These are phyloP conservation scores for Hericium alpestre DNA, from an alignment of 768 basidiomycete species.

Conservation along the genomic window DNA sequence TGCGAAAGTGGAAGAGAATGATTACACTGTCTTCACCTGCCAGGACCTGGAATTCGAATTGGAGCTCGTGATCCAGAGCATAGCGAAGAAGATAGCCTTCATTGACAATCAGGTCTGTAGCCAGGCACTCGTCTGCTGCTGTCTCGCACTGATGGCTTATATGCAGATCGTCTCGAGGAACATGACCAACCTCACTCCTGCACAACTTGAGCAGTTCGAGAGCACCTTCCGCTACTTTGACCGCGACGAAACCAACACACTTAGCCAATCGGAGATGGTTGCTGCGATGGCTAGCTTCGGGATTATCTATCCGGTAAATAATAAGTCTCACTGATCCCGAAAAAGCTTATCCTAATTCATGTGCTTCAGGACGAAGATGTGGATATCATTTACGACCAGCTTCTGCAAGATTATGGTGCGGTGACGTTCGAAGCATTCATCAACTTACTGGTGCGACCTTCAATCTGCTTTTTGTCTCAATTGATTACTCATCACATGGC, in stretches of 20 bases:
- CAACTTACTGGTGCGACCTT: slow-evolving; percentile 63
- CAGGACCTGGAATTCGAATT: slow-evolving; percentile 89
- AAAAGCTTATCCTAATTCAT: not conserved
- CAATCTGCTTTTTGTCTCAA: not conserved
- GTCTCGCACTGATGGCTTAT: not conserved
- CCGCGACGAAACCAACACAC: slow-evolving; percentile 82
- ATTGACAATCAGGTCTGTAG: slow-evolving; percentile 82
- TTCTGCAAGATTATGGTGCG: slow-evolving; percentile 73
- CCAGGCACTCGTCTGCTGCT: not conserved
- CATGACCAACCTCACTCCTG: slow-evolving; percentile 90
- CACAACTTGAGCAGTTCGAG: slow-evolving; percentile 93
- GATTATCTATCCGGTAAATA: slow-evolving; percentile 70
- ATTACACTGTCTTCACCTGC: slow-evolving; percentile 82
- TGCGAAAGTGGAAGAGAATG: slow-evolving; percentile 95
- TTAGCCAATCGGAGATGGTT: slow-evolving; percentile 78
- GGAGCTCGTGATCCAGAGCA: slow-evolving; percentile 66
- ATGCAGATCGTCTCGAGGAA: slow-evolving; percentile 83
- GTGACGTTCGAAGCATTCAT: slow-evolving; percentile 92
- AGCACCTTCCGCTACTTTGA: slow-evolving; percentile 97
- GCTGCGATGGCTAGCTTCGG: slow-evolving; percentile 91
- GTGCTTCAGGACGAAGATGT: slow-evolving; percentile 72
- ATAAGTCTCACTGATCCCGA: not conserved
- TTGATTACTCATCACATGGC: not conserved
- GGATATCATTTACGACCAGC: slow-evolving; percentile 70
- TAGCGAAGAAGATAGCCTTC: slow-evolving; percentile 87